Percentiles rank a stretch among this genome's conserved stretches.
phyloP scores from a whole-genome alignment of 2,329 filamentous ascomycete species.

The Clarireedia monteithiana region DNA sequence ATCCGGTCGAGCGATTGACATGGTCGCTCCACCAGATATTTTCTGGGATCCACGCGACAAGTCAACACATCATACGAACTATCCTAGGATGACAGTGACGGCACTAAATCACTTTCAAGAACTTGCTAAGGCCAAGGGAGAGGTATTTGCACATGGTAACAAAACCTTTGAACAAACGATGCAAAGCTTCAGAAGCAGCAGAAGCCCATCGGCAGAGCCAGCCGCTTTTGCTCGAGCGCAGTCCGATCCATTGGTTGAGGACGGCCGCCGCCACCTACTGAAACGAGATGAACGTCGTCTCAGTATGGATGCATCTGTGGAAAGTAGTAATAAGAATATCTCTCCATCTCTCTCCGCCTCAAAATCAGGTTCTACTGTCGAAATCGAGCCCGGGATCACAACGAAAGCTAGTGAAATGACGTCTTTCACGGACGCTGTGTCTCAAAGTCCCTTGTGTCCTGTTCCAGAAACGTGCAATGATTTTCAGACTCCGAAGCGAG shows the following conservation, averaged over 20 bases:
- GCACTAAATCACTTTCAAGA: constrained; percentile 48
- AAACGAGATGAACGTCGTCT: constrained; percentile 26
- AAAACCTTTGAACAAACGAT: constrained; percentile 35
- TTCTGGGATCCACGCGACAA: constrained; percentile 50
- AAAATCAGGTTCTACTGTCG: neutral
- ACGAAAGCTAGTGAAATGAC: neutral
- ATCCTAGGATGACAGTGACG: constrained; percentile 55
- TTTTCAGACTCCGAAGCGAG: constrained; percentile 31
- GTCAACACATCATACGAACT: constrained; percentile 51
- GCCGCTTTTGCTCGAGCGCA: constrained; percentile 16
- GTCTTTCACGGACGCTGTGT: neutral
- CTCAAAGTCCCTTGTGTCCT: neutral
- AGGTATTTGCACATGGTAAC: constrained; percentile 46
- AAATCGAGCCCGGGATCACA: too few relatives aligned
- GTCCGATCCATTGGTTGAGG: constrained; percentile 22
- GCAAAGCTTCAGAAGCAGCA: constrained; percentile 23
- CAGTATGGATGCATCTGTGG: constrained; percentile 9
- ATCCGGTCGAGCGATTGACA: constrained; percentile 50
- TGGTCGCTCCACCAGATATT: constrained; percentile 45
- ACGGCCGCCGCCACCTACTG: constrained; percentile 21
- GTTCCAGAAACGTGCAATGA: constrained; percentile 16
- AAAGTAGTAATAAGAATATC: constrained; percentile 6
- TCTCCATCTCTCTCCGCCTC: constrained; percentile 10
- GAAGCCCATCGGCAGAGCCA: constrained; percentile 21
- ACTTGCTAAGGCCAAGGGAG: constrained; percentile 42